Evolutionary conservation across 208 protist species (phyloP).

Genomic region (Trypanosoma theileri): DNA sequence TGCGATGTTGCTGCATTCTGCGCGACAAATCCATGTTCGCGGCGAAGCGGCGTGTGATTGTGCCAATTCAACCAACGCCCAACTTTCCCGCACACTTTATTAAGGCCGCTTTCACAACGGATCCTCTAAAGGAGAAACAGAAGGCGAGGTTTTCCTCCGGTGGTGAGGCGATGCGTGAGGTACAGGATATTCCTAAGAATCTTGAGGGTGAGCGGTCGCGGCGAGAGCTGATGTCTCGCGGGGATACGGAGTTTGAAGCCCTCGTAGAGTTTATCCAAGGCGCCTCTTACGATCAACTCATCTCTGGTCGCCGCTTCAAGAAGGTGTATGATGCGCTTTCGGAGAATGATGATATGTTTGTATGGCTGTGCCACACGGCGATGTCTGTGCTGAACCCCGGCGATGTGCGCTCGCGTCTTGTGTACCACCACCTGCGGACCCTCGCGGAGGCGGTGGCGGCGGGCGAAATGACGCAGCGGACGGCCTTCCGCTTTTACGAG

Average conservation of each 20-base stretch:
- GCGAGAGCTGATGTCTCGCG: conserved; percentile 52
- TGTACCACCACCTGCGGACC: conserved; percentile 86
- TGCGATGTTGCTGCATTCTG: conserved; percentile 40
- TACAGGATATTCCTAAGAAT: conserved; percentile 82
- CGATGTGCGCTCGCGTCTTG: conserved; percentile 81
- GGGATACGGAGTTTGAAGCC: conserved; percentile 82
- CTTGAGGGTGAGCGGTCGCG: conserved; percentile 76
- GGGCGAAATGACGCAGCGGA: conserved; percentile 86
- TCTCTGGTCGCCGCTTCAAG: conserved; percentile 85
- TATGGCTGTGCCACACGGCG: conserved; percentile 90
- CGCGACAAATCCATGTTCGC: conserved; percentile 92
- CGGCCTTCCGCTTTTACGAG: conserved; percentile 89
- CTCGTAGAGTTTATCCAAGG: conserved; percentile 89
- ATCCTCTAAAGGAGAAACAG: conserved; percentile 90
- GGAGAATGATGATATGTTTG: conserved; percentile 90
- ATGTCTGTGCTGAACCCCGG: conserved; percentile 92
- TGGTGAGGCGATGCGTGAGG: conserved; percentile 87
- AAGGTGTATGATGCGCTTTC: conserved; percentile 86
- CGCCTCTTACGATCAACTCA: conserved; percentile 87
- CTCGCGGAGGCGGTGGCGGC: conserved; percentile 84
- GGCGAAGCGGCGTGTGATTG: conserved; percentile 88
- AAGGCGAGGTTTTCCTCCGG: conserved; percentile 84
- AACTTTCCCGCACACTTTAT: conserved; percentile 82
- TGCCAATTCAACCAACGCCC: conserved; percentile 84
- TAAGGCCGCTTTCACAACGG: conserved; percentile 84